These are phyloP conservation scores for Phytopythium oedochilum DNA, from an alignment of 352 stramenopile species.

Conservation along the genomic window DNA sequence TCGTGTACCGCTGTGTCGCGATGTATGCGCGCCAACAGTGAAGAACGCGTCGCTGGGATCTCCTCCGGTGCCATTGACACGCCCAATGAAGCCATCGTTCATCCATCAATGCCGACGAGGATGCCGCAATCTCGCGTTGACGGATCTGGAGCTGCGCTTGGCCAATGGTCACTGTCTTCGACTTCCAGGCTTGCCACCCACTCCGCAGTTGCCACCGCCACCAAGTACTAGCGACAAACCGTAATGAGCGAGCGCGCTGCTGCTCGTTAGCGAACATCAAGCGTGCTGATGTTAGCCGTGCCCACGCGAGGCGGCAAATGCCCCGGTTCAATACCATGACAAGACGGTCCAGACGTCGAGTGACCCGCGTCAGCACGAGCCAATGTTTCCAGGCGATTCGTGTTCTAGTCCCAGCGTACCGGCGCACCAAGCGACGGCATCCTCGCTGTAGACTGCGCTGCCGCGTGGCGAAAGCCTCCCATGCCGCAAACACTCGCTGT, in stretches of 20 bases:
- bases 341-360: neutral
- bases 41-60: neutral
- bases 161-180: neutral
- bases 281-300: neutral
- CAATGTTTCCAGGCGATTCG: constrained; percentile 1
- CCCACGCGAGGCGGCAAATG: neutral
- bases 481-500: neutral
- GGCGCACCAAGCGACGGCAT: neutral
- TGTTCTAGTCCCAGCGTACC: neutral
- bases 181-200: neutral
- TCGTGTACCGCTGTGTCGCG: neutral
- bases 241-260: neutral
- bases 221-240: neutral
- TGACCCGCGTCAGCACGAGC: neutral
- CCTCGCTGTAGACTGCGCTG: neutral
- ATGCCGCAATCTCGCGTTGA: neutral
- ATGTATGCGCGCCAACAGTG: neutral
- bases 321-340: neutral
- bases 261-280: neutral
- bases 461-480: neutral
- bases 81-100: neutral
- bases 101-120: neutral
- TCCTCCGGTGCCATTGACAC: neutral
- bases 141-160: neutral
- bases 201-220: neutral